phyloP scores from a whole-genome alignment of 257 asterid genomes.

The Solanum arcanum region DNA sequence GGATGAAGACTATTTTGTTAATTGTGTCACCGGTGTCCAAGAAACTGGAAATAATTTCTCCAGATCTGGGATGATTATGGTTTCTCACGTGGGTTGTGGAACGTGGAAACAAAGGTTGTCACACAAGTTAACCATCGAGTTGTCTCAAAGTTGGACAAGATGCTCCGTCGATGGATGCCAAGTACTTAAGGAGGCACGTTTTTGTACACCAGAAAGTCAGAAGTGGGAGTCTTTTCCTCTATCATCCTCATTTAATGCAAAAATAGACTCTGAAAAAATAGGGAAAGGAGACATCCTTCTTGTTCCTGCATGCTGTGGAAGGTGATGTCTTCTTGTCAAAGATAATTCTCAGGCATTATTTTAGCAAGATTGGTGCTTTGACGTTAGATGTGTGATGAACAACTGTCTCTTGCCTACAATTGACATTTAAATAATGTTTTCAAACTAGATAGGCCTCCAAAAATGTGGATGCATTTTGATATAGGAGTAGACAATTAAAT shows the following conservation, averaged over 20 bases:
- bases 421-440: background rate
- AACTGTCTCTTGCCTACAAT: background rate
- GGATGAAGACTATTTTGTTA: conserved; percentile 31
- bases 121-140: conserved; percentile 5
- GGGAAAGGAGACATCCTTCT: conserved; percentile 60
- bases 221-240: conserved; percentile 85
- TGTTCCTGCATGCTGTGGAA: conserved; percentile 83
- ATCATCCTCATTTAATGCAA: conserved; percentile 42
- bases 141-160: conserved; percentile 48
- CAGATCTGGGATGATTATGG: conserved; percentile 60
- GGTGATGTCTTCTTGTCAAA: conserved; percentile 28
- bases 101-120: conserved; percentile 62
- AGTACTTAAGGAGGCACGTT: conserved; percentile 41
- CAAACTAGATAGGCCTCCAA: background rate
- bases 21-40: background rate
- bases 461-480: background rate
- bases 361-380: background rate
- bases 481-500: background rate
- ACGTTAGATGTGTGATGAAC: background rate
- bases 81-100: conserved; percentile 83
- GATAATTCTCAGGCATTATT: background rate
- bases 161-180: conserved; percentile 58
- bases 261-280: conserved; percentile 27
- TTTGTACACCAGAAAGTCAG: conserved; percentile 83
- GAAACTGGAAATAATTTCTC: conserved; percentile 15